Conservation (phyloP, 352 stramenopile species). For the Globisporangium spiculum region DNA sequence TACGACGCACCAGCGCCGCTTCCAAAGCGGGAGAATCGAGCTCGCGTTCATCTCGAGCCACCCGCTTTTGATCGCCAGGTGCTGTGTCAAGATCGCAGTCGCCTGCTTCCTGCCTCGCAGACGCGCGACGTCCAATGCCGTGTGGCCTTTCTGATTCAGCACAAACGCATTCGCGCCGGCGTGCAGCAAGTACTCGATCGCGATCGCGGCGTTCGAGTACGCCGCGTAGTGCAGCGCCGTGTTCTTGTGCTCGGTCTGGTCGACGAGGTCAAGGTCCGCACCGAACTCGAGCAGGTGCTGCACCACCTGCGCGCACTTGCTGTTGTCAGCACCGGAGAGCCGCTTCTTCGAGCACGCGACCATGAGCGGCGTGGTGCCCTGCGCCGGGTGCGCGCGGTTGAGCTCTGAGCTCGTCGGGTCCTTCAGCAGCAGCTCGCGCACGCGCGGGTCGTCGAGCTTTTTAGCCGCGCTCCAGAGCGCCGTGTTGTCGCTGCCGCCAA, state of each 20-base stretch:
- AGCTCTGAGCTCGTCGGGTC: conserved; percentile 18
- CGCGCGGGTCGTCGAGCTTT: conserved; percentile 16
- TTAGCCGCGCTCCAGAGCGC: conserved; percentile 20
- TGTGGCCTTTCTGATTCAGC: conserved; percentile 57
- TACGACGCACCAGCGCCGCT: conserved; percentile 56
- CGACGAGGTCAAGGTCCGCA: conserved; percentile 35
- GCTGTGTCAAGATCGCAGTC: conserved; percentile 39
- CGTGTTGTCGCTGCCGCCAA: conserved; percentile 2
- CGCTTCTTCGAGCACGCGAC: conserved; percentile 44
- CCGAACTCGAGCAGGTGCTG: conserved; percentile 58
- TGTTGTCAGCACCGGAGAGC: background rate
- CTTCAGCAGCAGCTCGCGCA: conserved; percentile 15
- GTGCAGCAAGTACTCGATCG: conserved; percentile 55
- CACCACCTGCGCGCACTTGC: conserved; percentile 29
- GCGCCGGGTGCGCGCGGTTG: conserved; percentile 40
- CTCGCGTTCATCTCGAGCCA: conserved; percentile 50
- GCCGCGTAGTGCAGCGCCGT: conserved; percentile 73
- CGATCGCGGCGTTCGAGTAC: conserved; percentile 42
- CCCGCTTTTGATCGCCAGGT: conserved; percentile 46
- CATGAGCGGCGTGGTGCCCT: conserved; percentile 71
- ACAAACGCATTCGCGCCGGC: conserved; percentile 41
- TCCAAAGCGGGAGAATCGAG: conserved; percentile 50
- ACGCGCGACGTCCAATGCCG: conserved; percentile 56
- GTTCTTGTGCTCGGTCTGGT: conserved; percentile 38
- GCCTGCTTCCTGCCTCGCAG: conserved; percentile 42